Evolutionary conservation across 352 stramenopile species (phyloP).

Genomic region (Phytophthora cactorum): DNA sequence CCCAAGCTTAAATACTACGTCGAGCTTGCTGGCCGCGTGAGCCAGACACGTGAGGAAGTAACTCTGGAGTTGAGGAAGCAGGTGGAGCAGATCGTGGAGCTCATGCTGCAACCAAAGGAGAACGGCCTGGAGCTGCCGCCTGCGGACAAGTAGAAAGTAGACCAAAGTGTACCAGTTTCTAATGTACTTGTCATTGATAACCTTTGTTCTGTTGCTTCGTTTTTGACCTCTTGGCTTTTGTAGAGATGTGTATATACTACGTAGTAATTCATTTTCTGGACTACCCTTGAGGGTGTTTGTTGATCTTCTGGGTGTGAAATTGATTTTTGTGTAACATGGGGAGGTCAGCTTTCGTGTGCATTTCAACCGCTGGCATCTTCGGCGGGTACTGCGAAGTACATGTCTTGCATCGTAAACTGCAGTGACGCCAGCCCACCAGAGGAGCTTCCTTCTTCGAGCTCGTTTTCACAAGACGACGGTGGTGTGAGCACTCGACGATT

Average conservation of each 20-base stretch:
- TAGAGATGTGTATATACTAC: constrained; percentile 13
- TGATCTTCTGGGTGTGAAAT: constrained; percentile 12
- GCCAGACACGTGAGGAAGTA: constrained; percentile 71
- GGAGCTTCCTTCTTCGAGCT: constrained; percentile 29
- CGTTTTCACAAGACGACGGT: constrained; percentile 19
- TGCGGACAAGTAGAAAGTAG: constrained; percentile 27
- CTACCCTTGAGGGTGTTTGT: constrained; percentile 20
- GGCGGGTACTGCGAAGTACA: constrained; percentile 72
- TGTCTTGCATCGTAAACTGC: constrained; percentile 84
- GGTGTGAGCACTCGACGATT: constrained; percentile 27
- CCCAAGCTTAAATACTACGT: constrained; percentile 99
- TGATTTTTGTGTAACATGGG: constrained; percentile 17
- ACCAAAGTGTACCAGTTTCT: constrained; percentile 25
- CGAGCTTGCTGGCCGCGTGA: constrained; percentile 85
- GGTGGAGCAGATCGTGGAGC: constrained; percentile 77
- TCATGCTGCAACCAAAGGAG: constrained; percentile 83
- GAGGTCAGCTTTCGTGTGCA: constrained; percentile 23
- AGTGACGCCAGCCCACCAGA: constrained; percentile 42
- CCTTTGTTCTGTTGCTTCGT: constrained; percentile 29
- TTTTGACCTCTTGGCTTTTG: constrained; percentile 26
- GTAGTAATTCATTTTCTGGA: constrained; percentile 29
- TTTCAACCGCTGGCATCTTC: constrained; percentile 39
- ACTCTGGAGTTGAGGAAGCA: constrained; percentile 59
- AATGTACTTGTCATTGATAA: constrained; percentile 41
- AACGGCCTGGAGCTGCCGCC: constrained; percentile 77